phyloP scores from a whole-genome alignment of 805 yeast genomes.

The Geotrichum ghanense region DNA sequence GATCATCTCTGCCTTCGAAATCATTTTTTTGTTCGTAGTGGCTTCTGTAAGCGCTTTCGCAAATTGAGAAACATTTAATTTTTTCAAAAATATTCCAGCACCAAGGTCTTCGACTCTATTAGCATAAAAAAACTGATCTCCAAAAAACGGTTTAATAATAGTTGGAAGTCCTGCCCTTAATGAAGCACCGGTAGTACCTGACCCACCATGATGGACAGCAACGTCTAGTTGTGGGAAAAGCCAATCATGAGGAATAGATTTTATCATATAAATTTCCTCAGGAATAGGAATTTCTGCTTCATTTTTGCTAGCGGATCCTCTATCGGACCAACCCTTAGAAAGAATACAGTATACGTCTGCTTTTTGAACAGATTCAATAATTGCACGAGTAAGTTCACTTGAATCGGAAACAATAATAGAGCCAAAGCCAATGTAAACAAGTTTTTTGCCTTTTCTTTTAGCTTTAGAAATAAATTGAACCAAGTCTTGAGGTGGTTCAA shows the following conservation, averaged over 20 bases:
- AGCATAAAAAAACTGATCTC: slow-evolving; percentile 92
- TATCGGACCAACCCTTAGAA: slow-evolving; percentile 92
- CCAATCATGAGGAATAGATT: slow-evolving; percentile 89
- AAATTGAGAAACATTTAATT: slow-evolving; percentile 52
- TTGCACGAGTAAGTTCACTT: slow-evolving; percentile 59
- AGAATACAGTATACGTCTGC: slow-evolving; percentile 80
- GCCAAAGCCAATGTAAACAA: slow-evolving; percentile 92
- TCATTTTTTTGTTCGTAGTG: slow-evolving; percentile 53
- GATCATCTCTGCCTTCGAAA: slow-evolving; percentile 51
- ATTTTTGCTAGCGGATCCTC: slow-evolving; percentile 34
- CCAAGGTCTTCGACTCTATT: slow-evolving; percentile 80
- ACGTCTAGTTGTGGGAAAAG: slow-evolving; percentile 80
- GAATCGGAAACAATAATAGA: slow-evolving; percentile 88
- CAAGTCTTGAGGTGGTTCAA: slow-evolving; percentile 50
- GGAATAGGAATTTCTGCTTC: slow-evolving; percentile 43
- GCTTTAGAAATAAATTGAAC: slow-evolving; percentile 54
- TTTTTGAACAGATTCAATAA: slow-evolving; percentile 63
- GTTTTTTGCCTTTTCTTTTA: slow-evolving; percentile 43
- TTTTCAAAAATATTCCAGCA: slow-evolving; percentile 61
- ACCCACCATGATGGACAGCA: slow-evolving; percentile 95
- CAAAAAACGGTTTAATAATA: slow-evolving; percentile 87
- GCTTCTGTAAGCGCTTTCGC: slow-evolving; percentile 60
- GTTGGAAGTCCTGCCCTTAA: slow-evolving; percentile 81
- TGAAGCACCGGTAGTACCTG: slow-evolving; percentile 93
- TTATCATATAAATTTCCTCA: slow-evolving; percentile 52